Percentiles rank a stretch among this genome's conserved stretches.
Conservation (phyloP, 176 grass and related monocot species). For the Oryza glaberrima region DNA sequence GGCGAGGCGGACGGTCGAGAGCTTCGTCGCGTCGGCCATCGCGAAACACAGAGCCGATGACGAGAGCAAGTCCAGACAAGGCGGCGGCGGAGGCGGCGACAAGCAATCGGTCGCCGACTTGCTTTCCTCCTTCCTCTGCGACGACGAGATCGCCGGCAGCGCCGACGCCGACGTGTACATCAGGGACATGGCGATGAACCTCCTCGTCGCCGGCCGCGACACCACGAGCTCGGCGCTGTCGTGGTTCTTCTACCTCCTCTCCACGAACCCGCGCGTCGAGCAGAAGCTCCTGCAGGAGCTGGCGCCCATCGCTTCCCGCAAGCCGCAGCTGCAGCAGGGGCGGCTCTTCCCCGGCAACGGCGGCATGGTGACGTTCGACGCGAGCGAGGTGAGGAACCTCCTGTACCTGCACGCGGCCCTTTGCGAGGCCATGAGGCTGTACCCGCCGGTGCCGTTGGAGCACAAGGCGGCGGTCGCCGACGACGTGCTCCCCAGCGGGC, state of each 20-base stretch:
- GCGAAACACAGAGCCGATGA: conserved; percentile 12
- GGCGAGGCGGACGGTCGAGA: conserved; percentile 41
- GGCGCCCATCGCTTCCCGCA: conserved; percentile 17
- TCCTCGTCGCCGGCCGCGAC: conserved; percentile 67
- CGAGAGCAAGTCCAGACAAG: not conserved
- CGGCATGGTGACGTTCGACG: conserved; percentile 29
- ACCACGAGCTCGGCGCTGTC: conserved; percentile 53
- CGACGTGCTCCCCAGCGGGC: conserved; percentile 57
- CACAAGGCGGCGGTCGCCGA: conserved; percentile 22
- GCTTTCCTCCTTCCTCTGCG: conserved; percentile 54
- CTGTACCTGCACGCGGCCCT: conserved; percentile 57
- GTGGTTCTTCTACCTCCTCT: conserved; percentile 69
- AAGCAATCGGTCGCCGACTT: conserved; percentile 42
- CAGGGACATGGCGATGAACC: conserved; percentile 59
- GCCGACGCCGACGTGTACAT: conserved; percentile 33
- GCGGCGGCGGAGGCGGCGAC: not conserved
- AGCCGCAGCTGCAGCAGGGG: not conserved
- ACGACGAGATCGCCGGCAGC: conserved; percentile 12
- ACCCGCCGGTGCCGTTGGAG: conserved; percentile 45
- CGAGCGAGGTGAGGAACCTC: conserved; percentile 13
- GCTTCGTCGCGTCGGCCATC: conserved; percentile 56
- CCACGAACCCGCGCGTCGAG: conserved; percentile 49
- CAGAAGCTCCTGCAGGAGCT: conserved; percentile 56
- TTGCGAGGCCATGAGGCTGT: conserved; percentile 55
- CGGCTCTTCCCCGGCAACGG: not conserved